Base-by-base conservation (phyloP, 2,329 filamentous ascomycete genomes). In the Botrytis hyacinthi region DNA sequence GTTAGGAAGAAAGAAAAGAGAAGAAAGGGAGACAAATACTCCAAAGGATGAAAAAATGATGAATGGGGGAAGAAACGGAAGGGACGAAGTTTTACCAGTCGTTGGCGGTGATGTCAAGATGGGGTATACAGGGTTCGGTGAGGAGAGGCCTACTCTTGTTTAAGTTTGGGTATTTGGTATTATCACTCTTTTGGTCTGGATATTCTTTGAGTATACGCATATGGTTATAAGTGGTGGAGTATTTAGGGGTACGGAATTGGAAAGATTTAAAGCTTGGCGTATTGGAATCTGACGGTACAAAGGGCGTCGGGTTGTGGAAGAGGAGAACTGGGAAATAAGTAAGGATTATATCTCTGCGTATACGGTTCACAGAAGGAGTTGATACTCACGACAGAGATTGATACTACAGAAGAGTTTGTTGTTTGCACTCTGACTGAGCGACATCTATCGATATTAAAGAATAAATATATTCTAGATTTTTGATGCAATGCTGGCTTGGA, bases 1-100 rank as follows among this genome's bases (percentile, higher is more conserved):
- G 32, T 85, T 97, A 74, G 93, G 92, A 18, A 85, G 76, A 32
- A 80, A 80, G 57, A 80, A 79, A 73, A 75, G 77, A 57, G 80
- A 79, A 73, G 80, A 79, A 48, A 73, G 73, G 10, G 78, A 81
- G 63, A 68, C 61, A 1, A 74, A 73, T 40, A 59, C 54, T 51
- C 44, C 16, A 26, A 46, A 20, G 37, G 37, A 71, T 35, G 22
- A 57, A 48, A 71, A 67, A 20, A 42, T 18, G 60, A 29, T n/a
- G n/a, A 51, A 66, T 51, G 70, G 54, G 9, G 48, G 46, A 22
- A 32, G 48, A 57, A 71, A 35, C 22, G 44, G n/a, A 42, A 12
- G 44, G 37, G 16, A 26, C n/a, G 32, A 66, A 12, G 18, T n/a
- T 22, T 32, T 35, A n/a, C 60, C 70, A 7, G 12, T 54, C 10